Conservation (phyloP, 108 stramenopile species). For the Schizochytrium sp. region DNA sequence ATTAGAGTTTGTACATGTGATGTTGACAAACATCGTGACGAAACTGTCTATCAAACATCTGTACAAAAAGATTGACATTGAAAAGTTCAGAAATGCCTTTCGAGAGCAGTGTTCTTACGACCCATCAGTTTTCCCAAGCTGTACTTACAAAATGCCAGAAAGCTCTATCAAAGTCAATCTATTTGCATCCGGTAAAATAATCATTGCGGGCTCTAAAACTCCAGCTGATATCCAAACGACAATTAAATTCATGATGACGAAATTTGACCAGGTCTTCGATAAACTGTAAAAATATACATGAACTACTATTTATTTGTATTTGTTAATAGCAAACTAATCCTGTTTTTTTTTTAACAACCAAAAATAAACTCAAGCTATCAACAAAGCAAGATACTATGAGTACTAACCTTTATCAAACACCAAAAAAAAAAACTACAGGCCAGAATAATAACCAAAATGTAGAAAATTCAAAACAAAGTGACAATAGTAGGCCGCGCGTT, state of each 20-base stretch:
- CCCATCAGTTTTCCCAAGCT: slow-evolving; percentile 7
- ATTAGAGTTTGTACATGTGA: neutral
- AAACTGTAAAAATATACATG: no score
- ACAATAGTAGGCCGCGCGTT: no score
- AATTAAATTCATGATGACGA: neutral
- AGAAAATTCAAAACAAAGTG: no score
- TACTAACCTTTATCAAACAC: no score
- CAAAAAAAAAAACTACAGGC: no score
- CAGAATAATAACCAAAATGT: no score
- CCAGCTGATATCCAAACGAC: neutral
- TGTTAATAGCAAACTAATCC: no score
- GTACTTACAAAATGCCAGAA: neutral
- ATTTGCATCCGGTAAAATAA: neutral
- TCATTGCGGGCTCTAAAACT: neutral
- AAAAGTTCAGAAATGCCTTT: neutral
- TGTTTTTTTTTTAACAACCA: no score
- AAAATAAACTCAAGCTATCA: no score
- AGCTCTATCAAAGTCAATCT: slow-evolving; percentile 17
- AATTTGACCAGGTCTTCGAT: neutral
- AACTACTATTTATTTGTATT: no score
- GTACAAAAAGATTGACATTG: neutral
- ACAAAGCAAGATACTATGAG: no score
- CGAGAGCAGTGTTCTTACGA: neutral
- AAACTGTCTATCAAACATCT: neutral
- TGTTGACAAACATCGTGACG: neutral